These are phyloP conservation scores for Tagetes erecta DNA, from an alignment of 129 eudicot genomes.

Conservation along the genomic window DNA sequence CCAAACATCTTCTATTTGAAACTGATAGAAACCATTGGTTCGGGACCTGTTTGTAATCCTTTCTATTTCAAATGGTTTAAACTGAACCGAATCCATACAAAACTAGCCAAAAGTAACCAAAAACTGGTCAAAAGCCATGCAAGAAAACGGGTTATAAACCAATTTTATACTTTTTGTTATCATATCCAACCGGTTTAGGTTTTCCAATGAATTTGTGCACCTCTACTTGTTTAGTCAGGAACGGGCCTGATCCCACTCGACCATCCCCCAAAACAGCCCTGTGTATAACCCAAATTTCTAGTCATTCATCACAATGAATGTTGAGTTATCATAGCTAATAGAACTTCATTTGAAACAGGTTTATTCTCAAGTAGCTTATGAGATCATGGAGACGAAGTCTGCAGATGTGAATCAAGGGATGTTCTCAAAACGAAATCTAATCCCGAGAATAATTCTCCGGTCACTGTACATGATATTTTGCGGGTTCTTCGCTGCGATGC, in stretches of 20 bases:
- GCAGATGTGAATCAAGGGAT: conserved; percentile 83
- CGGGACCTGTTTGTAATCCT: too few relatives aligned
- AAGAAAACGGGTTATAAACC: too few relatives aligned
- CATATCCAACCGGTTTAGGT: too few relatives aligned
- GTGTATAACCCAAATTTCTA: background rate
- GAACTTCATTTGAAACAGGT: conserved; percentile 47
- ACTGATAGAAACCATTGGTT: too few relatives aligned
- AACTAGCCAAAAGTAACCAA: too few relatives aligned
- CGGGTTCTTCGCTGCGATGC: conserved; percentile 87
- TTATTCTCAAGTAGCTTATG: conserved; percentile 95
- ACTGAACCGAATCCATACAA: too few relatives aligned
- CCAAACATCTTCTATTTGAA: too few relatives aligned
- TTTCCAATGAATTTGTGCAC: too few relatives aligned
- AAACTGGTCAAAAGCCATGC: too few relatives aligned
- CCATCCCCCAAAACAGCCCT: background rate
- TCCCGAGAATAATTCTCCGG: conserved; percentile 78
- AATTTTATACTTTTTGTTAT: too few relatives aligned
- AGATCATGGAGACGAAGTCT: conserved; percentile 88
- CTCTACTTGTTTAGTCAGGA: background rate
- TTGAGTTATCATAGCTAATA: conserved; percentile 47
- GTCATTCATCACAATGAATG: conserved; percentile 4
- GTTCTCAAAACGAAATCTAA: conserved; percentile 81
- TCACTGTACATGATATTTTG: conserved; percentile 75
- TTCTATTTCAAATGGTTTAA: too few relatives aligned
- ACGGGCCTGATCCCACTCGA: background rate